Evolutionary conservation across 129 eudicot genomes (phyloP).

Genomic region (Flaveria sonorensis): DNA sequence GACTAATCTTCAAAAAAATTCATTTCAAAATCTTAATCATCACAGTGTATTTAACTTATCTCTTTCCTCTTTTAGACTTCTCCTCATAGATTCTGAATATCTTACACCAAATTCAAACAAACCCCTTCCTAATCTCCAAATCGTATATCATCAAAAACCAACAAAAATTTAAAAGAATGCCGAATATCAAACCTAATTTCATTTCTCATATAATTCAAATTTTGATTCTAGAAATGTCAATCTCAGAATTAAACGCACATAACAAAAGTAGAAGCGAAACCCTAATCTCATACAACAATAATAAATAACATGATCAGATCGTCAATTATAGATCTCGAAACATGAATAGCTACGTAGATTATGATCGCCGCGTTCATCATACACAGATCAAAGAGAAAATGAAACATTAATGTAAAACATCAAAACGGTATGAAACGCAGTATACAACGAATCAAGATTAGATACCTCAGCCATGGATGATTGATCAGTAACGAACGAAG

Average conservation of each 20-base stretch:
- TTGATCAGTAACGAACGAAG: constrained; percentile 9
- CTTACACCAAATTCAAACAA: constrained; percentile 5
- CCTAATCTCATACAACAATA: background rate
- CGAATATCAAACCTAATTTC: constrained; percentile 16
- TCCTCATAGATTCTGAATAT: background rate
- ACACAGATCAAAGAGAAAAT: background rate
- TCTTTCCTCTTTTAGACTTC: background rate
- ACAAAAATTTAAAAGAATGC: background rate
- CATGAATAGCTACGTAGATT: background rate
- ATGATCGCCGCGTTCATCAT: background rate
- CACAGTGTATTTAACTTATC: too few species aligned
- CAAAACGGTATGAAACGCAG: background rate
- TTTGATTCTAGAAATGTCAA: background rate
- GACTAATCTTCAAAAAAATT: background rate
- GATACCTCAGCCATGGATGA: constrained; percentile 37
- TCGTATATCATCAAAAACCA: background rate
- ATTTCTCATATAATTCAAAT: background rate
- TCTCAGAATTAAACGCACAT: background rate
- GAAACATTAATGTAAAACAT: background rate
- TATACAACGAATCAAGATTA: background rate
- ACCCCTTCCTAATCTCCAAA: background rate
- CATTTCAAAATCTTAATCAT: background rate
- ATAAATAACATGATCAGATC: constrained; percentile 3
- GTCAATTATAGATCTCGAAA: constrained; percentile 28
- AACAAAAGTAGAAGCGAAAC: background rate